phyloP scores from a whole-genome alignment of 2,329 filamentous ascomycete genomes.

The Colletotrichum incanum region DNA sequence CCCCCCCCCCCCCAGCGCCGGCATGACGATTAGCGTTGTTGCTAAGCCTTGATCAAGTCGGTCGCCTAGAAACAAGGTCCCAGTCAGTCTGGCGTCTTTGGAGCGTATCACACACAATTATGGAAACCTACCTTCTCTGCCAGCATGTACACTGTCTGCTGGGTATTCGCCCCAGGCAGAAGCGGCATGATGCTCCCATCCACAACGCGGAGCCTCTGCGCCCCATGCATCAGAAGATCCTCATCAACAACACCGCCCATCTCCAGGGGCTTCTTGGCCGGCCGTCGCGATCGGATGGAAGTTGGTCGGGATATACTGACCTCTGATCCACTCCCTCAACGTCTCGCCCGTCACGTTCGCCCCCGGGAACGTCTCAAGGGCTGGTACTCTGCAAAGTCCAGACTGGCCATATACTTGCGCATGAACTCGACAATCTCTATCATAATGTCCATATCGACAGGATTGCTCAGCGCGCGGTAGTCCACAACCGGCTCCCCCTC shows the following conservation, averaged over 20 bases:
- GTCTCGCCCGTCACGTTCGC: conserved; percentile 37
- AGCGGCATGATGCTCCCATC: conserved; percentile 46
- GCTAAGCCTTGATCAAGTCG: no score
- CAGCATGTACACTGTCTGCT: conserved; percentile 45
- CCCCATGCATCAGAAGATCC: conserved; percentile 44
- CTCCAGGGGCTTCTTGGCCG: conserved; percentile 45
- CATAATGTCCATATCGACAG: conserved; percentile 49
- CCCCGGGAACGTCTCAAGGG: conserved; percentile 43
- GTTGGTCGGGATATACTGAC: conserved; percentile 42
- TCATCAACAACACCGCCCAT: conserved; percentile 44
- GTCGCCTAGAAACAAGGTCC: no score
- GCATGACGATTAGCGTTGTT: no score
- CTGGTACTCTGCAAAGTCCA: conserved; percentile 42
- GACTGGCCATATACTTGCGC: conserved; percentile 46
- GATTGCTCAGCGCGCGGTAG: conserved; percentile 49
- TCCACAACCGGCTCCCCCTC: conserved; percentile 49
- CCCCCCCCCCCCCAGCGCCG: no score
- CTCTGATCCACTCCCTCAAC: conserved; percentile 35
- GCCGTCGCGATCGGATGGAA: conserved; percentile 46
- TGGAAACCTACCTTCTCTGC: conserved; percentile 41
- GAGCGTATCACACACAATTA: no score
- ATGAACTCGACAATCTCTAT: conserved; percentile 48
- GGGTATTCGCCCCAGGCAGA: conserved; percentile 45
- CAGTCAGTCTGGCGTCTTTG: no score
- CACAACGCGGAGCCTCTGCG: conserved; percentile 39